Evolutionary conservation across 2,329 filamentous ascomycete genomes (phyloP), one percentile per base, ranked within the genome.

Genomic region (Phoma sp.): DNA sequence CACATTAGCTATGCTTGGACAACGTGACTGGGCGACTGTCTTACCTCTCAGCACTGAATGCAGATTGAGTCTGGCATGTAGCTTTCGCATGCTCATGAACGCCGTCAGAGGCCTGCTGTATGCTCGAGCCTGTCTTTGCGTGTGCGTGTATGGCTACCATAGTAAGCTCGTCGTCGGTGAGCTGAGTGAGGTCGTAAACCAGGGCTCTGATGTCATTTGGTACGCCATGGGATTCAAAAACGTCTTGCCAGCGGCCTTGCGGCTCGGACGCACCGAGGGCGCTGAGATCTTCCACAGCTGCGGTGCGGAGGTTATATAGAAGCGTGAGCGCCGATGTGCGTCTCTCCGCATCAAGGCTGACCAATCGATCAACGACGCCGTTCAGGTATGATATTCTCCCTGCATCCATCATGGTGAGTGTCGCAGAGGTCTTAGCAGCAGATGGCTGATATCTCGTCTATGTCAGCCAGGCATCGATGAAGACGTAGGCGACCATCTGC

Each of bases 201-300:
- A 55, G 46, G 8, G 30, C 11, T 4, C 13, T 49, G 30, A 45
- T 32, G 11, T 33, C 40, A 18, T 49, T 32, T 6, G 39, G 43
- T 4, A 10, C 14, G 2, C 18, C 3, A 6, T 35, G 23, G 8
- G 46, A 45, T 8, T 22, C 40, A 5, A 55, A 46, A 29, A 46
- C 46, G 6, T 9, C 14, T 9, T 50, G 29, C 52, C 52, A 55
- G 14, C 50, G 41, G 4, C 32, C 24, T 9, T n/a, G 30, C 2
- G 25, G 23, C 25, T 50, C 30, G 25, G 13, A 23, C 4, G 24
- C 14, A 7, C 41, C 37, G 27, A 29, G 27, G 6, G 27, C 13
- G 30, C 41, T 46, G 29, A 55, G 46, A 24, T 55, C 52, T 32
- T 55, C 46, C 9, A 55, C 42, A 5, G 52, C 52, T 11, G 52